phyloP scores from a whole-genome alignment of 2,329 filamentous ascomycete genomes.

The Sarocladiaceae sp. region DNA sequence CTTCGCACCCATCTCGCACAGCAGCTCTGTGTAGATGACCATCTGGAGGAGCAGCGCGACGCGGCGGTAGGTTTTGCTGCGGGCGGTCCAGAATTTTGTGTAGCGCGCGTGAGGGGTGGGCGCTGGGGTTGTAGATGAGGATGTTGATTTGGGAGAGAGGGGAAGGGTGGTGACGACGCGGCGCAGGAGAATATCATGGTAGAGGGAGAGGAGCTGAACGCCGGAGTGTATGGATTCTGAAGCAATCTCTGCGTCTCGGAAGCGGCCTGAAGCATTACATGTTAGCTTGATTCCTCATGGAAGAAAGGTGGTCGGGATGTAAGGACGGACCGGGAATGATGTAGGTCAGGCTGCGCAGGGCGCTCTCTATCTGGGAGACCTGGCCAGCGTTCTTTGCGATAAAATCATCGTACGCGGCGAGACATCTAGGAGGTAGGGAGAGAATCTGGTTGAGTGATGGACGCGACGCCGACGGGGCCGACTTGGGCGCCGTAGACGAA shows the following conservation, averaged over 20 bases:
- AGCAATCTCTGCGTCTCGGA: constrained; percentile 87
- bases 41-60: constrained; percentile 80
- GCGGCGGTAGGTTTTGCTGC: constrained; percentile 66
- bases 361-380: constrained; percentile 91
- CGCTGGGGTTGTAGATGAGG: constrained; percentile 31
- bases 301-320: too few species aligned
- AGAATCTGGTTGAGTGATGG: constrained; percentile 33
- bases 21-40: constrained; percentile 86
- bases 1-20: constrained; percentile 98
- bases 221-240: constrained; percentile 87
- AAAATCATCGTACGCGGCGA: constrained; percentile 75
- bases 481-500: constrained; percentile 15
- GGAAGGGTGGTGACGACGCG: constrained; percentile 54
- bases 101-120: constrained; percentile 57
- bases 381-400: constrained; percentile 92
- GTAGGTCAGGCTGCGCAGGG: constrained; percentile 86
- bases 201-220: constrained; percentile 83
- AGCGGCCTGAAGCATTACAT: constrained; percentile 51
- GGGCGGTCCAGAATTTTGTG: constrained; percentile 59
- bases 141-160: constrained; percentile 21
- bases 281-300: not conserved
- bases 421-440: constrained; percentile 57
- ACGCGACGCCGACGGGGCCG: constrained; percentile 14
- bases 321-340: constrained; percentile 69
- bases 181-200: constrained; percentile 83